Evolutionary conservation across 2,329 filamentous ascomycete species (phyloP).

Genomic region (Clonostachys sp.): DNA sequence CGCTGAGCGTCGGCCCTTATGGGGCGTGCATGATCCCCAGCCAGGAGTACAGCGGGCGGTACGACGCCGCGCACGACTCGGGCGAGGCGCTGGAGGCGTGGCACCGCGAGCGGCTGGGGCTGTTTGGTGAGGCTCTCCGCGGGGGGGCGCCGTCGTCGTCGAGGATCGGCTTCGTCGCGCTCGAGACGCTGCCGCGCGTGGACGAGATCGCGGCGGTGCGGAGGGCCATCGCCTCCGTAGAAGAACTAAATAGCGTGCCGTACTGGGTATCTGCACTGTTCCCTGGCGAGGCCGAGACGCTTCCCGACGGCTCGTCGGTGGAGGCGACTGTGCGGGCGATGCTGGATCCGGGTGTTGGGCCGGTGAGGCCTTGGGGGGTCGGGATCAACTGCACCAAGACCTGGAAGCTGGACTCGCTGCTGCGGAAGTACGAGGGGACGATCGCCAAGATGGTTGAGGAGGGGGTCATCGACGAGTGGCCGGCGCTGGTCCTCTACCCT

Average conservation of each 20-base stretch:
- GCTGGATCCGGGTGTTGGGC: conserved; percentile 17
- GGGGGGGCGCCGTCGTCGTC: conserved; percentile 25
- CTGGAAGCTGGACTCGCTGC: conserved; percentile 50
- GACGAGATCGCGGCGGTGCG: conserved; percentile 58
- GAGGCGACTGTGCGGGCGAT: conserved; percentile 26
- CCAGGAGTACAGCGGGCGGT: conserved; percentile 60
- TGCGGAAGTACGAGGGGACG: conserved; percentile 49
- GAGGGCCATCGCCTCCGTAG: conserved; percentile 25
- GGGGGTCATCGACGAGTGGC: conserved; percentile 31
- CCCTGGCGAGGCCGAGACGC: conserved; percentile 41
- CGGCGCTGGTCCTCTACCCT: conserved; percentile 59
- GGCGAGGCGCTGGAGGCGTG: conserved; percentile 43
- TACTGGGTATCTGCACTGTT: conserved; percentile 64
- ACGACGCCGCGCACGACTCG: conserved; percentile 43
- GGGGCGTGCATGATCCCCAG: conserved; percentile 63
- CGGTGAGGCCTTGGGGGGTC: conserved; percentile 48
- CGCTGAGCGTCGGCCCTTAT: conserved; percentile 61
- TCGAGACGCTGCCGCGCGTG: conserved; percentile 62
- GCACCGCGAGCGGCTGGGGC: conserved; percentile 48
- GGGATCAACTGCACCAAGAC: conserved; percentile 69
- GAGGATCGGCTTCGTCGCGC: conserved; percentile 50
- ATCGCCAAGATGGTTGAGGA: conserved; percentile 28
- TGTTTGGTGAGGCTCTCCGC: conserved; percentile 31
- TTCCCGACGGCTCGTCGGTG: conserved; percentile 51
- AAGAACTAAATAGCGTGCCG: conserved; percentile 20